Evolutionary conservation across 169 alveolate species (phyloP), one percentile per base, ranked within the genome.

Genomic region (Theileria annulata): DNA sequence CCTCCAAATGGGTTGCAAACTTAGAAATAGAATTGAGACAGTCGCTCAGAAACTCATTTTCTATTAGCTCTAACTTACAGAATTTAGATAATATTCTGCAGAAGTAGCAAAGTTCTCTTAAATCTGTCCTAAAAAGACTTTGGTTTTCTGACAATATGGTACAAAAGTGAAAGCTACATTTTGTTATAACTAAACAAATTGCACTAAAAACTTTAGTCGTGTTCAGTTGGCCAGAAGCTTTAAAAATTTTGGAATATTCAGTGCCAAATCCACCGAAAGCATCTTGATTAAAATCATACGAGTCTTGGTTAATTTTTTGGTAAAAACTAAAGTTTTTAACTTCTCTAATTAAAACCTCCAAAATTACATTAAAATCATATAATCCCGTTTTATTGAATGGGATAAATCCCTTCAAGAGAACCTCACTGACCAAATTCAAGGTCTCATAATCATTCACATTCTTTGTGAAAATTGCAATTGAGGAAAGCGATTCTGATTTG

Each of bases 91-190:
- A 56, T 21, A 21, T 56, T 56, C 27, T 25, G 9, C 27, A 25
- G 31, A 56, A 56, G 66, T 56, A 56, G 31, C 66, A 56, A 1
- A 56, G 28, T 25, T 56, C 66, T 15, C 66, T 56, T 25, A 56
- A 56, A 21, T 19, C 35, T 8, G 31, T 13, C 66, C 6, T 25
- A 1, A 19, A 21, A 21, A 56, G 66, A 56, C 66, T 56, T 56
- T 10, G 66, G 1, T 27, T 19, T 56, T 56, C 66, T 3, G 28
- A 19, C 35, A 56, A 25, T 56, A 56, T 25, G 8, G 35, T 25
- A 56, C 66, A 56, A 25, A 21, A 56, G 31, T 56, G 66, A 21
- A 25, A 56, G 17, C 66, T 56, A 56, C 66, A 56, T 56, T 56
- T 56, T 0, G 66, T 21, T 25, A 56, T 3, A 19, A 56, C 17